Evolutionary conservation across 2,329 filamentous ascomycete species (phyloP), one percentile per base, ranked within the genome.

Genomic region (Neonectria hederae): DNA sequence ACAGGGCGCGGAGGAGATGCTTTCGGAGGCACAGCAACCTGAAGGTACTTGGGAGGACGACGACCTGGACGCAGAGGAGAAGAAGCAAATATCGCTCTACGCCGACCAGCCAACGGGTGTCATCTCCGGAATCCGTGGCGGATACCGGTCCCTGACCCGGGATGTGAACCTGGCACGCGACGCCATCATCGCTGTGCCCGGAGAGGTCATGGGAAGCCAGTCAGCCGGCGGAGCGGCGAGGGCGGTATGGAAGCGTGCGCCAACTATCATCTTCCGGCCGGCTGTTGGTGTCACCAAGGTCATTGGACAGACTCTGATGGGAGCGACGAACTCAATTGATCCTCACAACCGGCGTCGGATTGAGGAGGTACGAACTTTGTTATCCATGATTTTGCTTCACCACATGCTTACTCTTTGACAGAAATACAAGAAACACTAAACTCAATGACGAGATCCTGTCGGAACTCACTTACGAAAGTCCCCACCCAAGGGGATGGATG

Each of bases 61-160:
- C 2, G 86, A 87, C 8, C 78, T 84, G 1, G 90, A 92, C 40
- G 85, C 89, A 17, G 90, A 92, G 60, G 89, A 92, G 67, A 87
- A 85, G 65, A 93, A 92, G 70, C 91, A 92, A 67, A 92, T 97
- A 67, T 97, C 92, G 10, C 87, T 95, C 2, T 99, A 99, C 75
- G 96, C 97, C 0, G 92, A 98, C 72, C 96, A 98, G 75, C 97
- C 97, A 0, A 88, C 96, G 2, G 93, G 93, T 1, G 92, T 99
- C 3, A 85, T 95, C 4, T 92, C 97, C 72, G 96, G 96, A 4
- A 83, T 99, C 17, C 87, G 92, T 3, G 92, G 92, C 13, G 96
- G 94, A 4, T 95, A 94, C 72, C 84, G 89, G 28, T 92, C 94
- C 57, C 84, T 99, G 28, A 90, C 94, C 65, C 88, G 94, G 35